These are phyloP conservation scores for Suhomyces terraborum DNA, from an alignment of 1,139 yeast genomes.

Conservation along the genomic window DNA sequence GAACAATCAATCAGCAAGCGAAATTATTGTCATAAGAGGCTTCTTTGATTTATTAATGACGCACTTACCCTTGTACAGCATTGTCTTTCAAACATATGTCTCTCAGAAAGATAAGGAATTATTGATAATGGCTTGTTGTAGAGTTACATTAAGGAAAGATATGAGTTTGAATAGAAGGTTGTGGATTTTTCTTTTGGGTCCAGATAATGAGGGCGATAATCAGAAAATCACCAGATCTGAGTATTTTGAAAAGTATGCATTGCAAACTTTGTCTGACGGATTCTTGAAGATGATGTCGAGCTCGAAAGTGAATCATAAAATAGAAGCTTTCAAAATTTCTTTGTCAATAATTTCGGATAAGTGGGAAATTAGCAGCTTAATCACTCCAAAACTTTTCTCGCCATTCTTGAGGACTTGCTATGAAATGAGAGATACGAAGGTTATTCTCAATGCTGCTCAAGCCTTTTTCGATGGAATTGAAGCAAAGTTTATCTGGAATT, in stretches of 20 bases:
- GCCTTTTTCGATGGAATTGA: slow-evolving; percentile 86
- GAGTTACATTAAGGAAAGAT: slow-evolving; percentile 75
- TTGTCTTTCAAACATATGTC: slow-evolving; percentile 52
- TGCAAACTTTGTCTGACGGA: slow-evolving; percentile 51
- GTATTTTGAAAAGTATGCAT: slow-evolving; percentile 63
- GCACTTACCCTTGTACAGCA: slow-evolving; percentile 65
- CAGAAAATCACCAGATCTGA: slow-evolving; percentile 35
- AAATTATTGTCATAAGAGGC: slow-evolving; percentile 81
- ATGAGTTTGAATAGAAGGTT: slow-evolving; percentile 91
- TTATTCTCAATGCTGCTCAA: slow-evolving; percentile 58
- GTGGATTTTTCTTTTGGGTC: slow-evolving; percentile 92
- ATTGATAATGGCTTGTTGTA: slow-evolving; percentile 63
- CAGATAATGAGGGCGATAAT: slow-evolving; percentile 37
- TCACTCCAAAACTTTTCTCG: slow-evolving; percentile 69
- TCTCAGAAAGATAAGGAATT: slow-evolving; percentile 55
- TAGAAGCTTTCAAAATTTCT: slow-evolving; percentile 62
- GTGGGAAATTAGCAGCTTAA: slow-evolving; percentile 84
- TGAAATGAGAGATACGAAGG: slow-evolving; percentile 28
- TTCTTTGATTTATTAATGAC: slow-evolving; percentile 77
- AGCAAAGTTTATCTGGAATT: slow-evolving; percentile 73
- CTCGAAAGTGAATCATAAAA: slow-evolving; percentile 31
- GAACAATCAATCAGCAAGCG: slow-evolving; percentile 41
- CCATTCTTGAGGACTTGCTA: slow-evolving; percentile 55
- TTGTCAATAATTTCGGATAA: slow-evolving; percentile 75
- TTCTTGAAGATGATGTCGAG: slow-evolving; percentile 50